These are phyloP conservation scores for Neocatenulostroma microsporum DNA, from an alignment of 2,329 filamentous ascomycete genomes.

Conservation along the genomic window DNA sequence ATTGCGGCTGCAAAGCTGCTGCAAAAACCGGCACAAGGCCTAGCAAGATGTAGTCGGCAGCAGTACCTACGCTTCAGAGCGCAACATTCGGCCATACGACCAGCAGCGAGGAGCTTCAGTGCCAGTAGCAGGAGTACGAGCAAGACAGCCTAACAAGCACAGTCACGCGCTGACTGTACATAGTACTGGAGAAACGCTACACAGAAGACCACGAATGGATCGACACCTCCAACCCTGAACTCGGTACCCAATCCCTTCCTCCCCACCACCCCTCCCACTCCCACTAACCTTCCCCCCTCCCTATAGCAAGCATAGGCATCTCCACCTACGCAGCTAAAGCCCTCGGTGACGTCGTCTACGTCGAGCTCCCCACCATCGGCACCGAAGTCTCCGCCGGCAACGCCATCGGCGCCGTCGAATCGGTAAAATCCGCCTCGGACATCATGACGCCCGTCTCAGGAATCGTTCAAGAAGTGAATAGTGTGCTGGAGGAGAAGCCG, in stretches of 20 bases:
- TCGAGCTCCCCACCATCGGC: conserved; percentile 75
- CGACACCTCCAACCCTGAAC: conserved; percentile 74
- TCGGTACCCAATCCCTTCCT: conserved; percentile 50
- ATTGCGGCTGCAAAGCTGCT: conserved; percentile 13
- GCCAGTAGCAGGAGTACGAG: conserved; percentile 21
- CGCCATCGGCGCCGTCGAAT: conserved; percentile 88
- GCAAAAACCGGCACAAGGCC: conserved; percentile 11
- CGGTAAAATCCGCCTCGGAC: conserved; percentile 96
- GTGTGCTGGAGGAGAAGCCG: conserved; percentile 71
- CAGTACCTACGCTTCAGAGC: conserved; percentile 21
- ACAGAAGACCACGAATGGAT: conserved; percentile 99
- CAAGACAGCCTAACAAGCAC: not conserved
- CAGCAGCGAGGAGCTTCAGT: conserved; percentile 21
- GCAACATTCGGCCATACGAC: conserved; percentile 10
- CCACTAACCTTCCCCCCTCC: conserved; percentile 4
- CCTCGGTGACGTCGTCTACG: conserved; percentile 93
- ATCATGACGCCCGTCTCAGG: conserved; percentile 84
- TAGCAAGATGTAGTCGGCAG: conserved; percentile 21
- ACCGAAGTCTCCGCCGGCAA: conserved; percentile 67
- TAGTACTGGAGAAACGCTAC: conserved; percentile 70
- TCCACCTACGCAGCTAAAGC: conserved; percentile 84
- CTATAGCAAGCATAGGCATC: conserved; percentile 64
- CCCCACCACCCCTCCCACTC: conserved; percentile 3
- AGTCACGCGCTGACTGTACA: conserved; percentile 3
- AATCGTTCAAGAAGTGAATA: conserved; percentile 67